Evolutionary conservation across 345 rosid species (phyloP).

Genomic region (Theobroma cacao): DNA sequence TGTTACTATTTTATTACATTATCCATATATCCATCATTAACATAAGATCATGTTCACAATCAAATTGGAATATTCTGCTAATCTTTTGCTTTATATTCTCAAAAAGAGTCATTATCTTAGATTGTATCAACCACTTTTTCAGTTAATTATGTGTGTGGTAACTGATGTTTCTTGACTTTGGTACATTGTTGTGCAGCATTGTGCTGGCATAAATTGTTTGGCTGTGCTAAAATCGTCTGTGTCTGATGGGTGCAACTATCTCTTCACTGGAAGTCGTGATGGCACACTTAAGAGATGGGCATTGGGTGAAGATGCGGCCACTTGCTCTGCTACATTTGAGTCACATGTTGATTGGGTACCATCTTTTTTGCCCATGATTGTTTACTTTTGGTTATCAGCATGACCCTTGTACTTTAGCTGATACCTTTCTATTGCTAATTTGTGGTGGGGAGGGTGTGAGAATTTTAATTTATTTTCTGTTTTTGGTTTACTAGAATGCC

Average conservation of each 20-base stretch:
- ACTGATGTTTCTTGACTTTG: background rate
- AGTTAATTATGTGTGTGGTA: background rate
- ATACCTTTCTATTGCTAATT: background rate
- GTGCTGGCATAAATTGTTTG: slow-evolving; percentile 93
- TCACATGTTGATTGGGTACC: slow-evolving; percentile 99
- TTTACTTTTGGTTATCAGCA: slow-evolving; percentile 3
- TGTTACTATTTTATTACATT: background rate
- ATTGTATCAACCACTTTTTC: background rate
- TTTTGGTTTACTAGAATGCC: background rate
- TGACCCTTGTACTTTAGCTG: background rate
- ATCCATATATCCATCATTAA: background rate
- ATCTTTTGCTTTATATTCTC: background rate
- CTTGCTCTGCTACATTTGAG: slow-evolving; percentile 93
- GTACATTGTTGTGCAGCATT: slow-evolving; percentile 66
- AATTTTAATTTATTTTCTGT: background rate
- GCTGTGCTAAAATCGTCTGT: slow-evolving; percentile 58
- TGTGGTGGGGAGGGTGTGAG: background rate
- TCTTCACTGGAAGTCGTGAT: slow-evolving; percentile 99
- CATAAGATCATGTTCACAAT: background rate
- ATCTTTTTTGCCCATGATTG: slow-evolving; percentile 6
- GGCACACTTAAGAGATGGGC: slow-evolving; percentile 97
- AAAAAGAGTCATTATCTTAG: background rate
- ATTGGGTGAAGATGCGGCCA: slow-evolving; percentile 59
- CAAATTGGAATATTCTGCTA: background rate
- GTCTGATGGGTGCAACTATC: slow-evolving; percentile 51